Percentiles rank a stretch among this genome's conserved stretches.
These are phyloP conservation scores for Gentiana macrophylla DNA, from an alignment of 257 asterid genomes.

Conservation along the genomic window DNA sequence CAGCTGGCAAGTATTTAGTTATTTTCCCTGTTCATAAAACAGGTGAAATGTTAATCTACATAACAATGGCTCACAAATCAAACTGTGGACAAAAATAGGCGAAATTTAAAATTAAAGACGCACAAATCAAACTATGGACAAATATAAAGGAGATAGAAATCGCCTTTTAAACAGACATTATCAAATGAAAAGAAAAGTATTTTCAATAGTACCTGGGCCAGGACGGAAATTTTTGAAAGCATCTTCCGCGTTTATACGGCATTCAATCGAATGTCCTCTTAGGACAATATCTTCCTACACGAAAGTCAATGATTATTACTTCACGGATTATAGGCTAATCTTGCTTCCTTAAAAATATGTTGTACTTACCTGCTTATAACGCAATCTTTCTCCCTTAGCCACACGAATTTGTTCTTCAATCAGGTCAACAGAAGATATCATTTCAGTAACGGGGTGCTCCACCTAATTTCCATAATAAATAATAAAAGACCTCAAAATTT, in stretches of 20 bases:
- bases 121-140: too few species aligned
- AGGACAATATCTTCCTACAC: slow-evolving; percentile 82
- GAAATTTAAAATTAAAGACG: too few species aligned
- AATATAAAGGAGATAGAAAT: too few species aligned
- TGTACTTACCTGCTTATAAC: slow-evolving; percentile 54
- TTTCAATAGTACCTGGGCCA: slow-evolving; percentile 54
- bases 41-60: not conserved
- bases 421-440: slow-evolving; percentile 96
- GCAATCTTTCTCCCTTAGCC: slow-evolving; percentile 89
- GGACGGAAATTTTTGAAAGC: slow-evolving; percentile 99
- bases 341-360: too few species aligned
- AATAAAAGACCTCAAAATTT: slow-evolving; percentile 3
- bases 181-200: too few species aligned
- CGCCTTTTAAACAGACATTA: too few species aligned
- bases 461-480: slow-evolving; percentile 37
- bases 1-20: slow-evolving; percentile 90
- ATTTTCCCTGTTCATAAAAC: slow-evolving; percentile 61
- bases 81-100: too few species aligned
- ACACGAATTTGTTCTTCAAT: slow-evolving; percentile 97
- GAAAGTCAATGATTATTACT: slow-evolving; percentile 9
- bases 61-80: too few species aligned
- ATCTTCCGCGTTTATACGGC: slow-evolving; percentile 99
- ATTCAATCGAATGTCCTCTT: slow-evolving; percentile 91
- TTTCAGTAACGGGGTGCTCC: slow-evolving; percentile 99
- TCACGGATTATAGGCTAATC: not conserved